Evolutionary conservation across 352 stramenopile species (phyloP), one percentile per base, ranked within the genome.

Genomic region (Halophytophthora polymorphica): DNA sequence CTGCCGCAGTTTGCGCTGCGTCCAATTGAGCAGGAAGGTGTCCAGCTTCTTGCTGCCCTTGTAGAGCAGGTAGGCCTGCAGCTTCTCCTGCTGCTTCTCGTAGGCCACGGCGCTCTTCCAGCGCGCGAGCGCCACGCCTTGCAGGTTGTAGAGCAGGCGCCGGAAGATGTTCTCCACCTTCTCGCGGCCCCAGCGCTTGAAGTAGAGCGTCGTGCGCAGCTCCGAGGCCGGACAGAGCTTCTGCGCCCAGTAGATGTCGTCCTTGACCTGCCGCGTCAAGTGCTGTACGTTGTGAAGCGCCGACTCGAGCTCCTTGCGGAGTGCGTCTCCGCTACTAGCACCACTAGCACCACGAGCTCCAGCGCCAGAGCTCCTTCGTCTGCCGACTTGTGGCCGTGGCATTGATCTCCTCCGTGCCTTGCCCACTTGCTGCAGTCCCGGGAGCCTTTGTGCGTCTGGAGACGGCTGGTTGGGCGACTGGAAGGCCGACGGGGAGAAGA

Each of bases 101-200:
- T 55, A 69, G 31, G 57, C 68, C 14, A 88, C 58, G 18, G 58
- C 58, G 5, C 72, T 56, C 19, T 69, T 73, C 75, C 73, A 93
- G n/a, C 73, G 65, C 31, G 66, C 55, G 34, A 91, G 82, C 4
- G 80, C 83, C 2, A 87, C 51, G 23, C 69, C 73, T 31, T 91
- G 69, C 12, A 87, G 56, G 39, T 86, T 85, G 46, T 73, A 88
- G 3, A 91, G 52, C 31, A 93, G 56, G 1, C 76, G 64, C 1
- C 77, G 75, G 53, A 90, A 90, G 15, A 91, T 87, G 46, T 65
- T 72, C 41, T 91, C 77, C 13, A 90, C 72, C 50, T 91, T 93
- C 31, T 88, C 77, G 19, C 71, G 63, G 0, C 83, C 83, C 83
- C 83, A 93, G 2, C 80, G 77, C 61, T 90, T 88, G 36, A 92